These are phyloP conservation scores for Ophidiomyces ophidiicola DNA, from an alignment of 2,329 filamentous ascomycete species.

Conservation along the genomic window DNA sequence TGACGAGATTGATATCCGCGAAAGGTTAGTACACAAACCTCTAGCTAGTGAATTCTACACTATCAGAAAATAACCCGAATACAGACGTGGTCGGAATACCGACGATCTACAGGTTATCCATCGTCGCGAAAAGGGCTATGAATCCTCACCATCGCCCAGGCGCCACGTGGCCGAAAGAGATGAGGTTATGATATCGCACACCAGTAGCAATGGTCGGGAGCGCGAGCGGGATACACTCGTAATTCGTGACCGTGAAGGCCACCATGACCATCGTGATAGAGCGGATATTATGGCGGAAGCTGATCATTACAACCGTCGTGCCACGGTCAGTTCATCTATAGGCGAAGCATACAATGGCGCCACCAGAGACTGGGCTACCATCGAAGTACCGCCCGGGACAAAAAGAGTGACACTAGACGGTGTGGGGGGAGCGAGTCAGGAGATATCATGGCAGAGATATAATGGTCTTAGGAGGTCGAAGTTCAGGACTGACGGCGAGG, in stretches of 20 bases:
- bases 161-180: constrained; percentile 19
- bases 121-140: constrained; percentile 30
- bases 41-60: background rate
- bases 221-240: constrained; percentile 19
- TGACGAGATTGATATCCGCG: constrained; percentile 46
- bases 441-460: constrained; percentile 67
- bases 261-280: constrained; percentile 21
- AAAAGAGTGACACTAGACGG: constrained; percentile 74
- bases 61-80: constrained; percentile 4
- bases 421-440: constrained; percentile 58
- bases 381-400: constrained; percentile 74
- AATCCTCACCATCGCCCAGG: constrained; percentile 31
- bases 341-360: constrained; percentile 64
- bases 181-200: constrained; percentile 17
- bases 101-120: constrained; percentile 15
- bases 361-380: constrained; percentile 65
- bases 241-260: constrained; percentile 15
- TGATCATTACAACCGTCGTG: constrained; percentile 55
- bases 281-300: constrained; percentile 43
- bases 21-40: constrained; percentile 40
- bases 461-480: constrained; percentile 63
- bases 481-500: constrained; percentile 57
- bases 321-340: constrained; percentile 53
- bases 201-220: constrained; percentile 20
- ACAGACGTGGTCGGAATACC: background rate